Percentiles rank a stretch among this genome's conserved stretches.
Evolutionary conservation across 306 rosid species (phyloP).

Genomic region (Rosa rugosa): DNA sequence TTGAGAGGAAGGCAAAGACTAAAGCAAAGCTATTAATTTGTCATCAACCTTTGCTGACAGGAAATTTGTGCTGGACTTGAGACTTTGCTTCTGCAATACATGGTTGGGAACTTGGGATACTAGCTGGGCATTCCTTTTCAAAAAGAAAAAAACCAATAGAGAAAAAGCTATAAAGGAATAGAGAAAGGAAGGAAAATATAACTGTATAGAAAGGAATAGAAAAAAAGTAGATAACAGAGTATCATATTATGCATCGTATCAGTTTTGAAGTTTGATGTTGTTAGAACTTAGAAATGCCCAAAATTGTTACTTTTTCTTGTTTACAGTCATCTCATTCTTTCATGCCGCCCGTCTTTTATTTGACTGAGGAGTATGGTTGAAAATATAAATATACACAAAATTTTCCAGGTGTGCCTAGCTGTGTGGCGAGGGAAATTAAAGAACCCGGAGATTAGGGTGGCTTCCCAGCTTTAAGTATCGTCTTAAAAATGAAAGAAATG

Average conservation of each 20-base stretch:
- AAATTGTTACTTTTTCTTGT: neutral
- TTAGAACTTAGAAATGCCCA: neutral
- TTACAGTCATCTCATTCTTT: neutral
- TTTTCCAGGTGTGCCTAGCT: constrained; percentile 76
- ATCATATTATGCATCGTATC: neutral
- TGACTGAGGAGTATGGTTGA: neutral
- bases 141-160: neutral
- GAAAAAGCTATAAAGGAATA: no score
- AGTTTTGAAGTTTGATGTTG: neutral
- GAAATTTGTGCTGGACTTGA: neutral
- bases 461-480: constrained; percentile 66
- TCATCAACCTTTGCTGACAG: neutral
- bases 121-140: neutral
- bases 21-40: neutral
- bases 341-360: neutral
- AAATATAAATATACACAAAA: neutral
- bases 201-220: neutral
- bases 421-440: constrained; percentile 74
- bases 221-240: neutral
- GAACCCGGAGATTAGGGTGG: constrained; percentile 87
- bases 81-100: neutral
- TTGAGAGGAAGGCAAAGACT: neutral
- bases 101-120: neutral
- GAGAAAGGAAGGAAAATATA: neutral
- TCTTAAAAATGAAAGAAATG: neutral